A percentile compares a stretch with the other conserved stretches of the same genome.
phyloP scores from a whole-genome alignment of 805 yeast genomes.

The Deakozyma indianensis region DNA sequence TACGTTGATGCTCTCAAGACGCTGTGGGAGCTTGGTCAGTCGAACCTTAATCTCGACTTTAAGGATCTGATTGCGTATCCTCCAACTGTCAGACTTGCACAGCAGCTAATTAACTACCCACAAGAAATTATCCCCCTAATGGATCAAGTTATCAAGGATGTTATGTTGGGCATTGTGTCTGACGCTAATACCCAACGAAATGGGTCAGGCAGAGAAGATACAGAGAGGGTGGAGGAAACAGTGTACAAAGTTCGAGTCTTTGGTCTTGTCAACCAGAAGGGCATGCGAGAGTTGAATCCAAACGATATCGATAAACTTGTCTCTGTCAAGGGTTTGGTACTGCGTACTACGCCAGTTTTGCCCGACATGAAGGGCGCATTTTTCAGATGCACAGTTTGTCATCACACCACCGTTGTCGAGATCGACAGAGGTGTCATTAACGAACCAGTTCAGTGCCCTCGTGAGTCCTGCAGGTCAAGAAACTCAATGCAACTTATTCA shows the following conservation, averaged over 20 bases:
- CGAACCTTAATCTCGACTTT: constrained; percentile 76
- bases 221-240: constrained; percentile 64
- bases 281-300: constrained; percentile 89
- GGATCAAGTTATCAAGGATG: constrained; percentile 91
- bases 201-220: constrained; percentile 15
- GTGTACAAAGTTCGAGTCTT: constrained; percentile 82
- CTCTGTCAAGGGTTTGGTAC: constrained; percentile 76
- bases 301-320: constrained; percentile 89
- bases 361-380: constrained; percentile 98
- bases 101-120: constrained; percentile 82
- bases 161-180: constrained; percentile 41
- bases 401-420: constrained; percentile 80
- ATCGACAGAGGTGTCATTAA: constrained; percentile 89
- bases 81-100: constrained; percentile 61
- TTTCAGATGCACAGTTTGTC: constrained; percentile 89
- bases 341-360: constrained; percentile 78
- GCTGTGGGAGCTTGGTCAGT: constrained; percentile 65
- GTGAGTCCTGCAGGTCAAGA: constrained; percentile 65
- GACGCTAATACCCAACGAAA: constrained; percentile 13
- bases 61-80: constrained; percentile 63
- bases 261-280: constrained; percentile 54
- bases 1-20: constrained; percentile 60
- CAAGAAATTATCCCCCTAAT: constrained; percentile 94
- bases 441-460: constrained; percentile 89
- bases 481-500: constrained; percentile 86